phyloP scores from a whole-genome alignment of 805 yeast species.

The Groenewaldozyma tartarivorans region DNA sequence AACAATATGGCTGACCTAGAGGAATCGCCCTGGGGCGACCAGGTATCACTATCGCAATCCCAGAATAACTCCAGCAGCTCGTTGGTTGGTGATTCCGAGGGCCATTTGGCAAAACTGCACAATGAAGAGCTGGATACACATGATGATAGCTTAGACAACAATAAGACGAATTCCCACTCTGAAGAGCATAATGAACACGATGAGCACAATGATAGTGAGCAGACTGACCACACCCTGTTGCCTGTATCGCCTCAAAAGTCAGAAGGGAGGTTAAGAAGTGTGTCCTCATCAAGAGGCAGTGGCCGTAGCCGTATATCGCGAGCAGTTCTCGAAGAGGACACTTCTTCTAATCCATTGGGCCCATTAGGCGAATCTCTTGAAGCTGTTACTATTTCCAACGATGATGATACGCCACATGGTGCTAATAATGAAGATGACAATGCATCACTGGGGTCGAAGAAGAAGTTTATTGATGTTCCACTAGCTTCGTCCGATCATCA shows the following conservation, averaged over 20 bases:
- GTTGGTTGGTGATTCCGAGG: slow-evolving; percentile 6
- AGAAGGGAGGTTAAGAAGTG: background rate
- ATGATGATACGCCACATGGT: background rate
- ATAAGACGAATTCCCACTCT: background rate
- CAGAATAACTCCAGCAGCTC: slow-evolving; percentile 10
- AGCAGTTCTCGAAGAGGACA: slow-evolving; percentile 7
- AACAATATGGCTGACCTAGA: slow-evolving; percentile 15
- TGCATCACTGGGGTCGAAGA: no score
- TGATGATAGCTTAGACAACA: background rate
- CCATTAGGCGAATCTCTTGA: slow-evolving; percentile 11
- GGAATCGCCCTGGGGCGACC: slow-evolving; percentile 19
- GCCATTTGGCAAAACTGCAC: no score
- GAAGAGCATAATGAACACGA: background rate
- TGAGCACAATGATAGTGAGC: background rate
- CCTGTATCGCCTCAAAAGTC: background rate
- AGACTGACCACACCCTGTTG: background rate
- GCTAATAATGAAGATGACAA: background rate
- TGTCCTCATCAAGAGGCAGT: background rate
- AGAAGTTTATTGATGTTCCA: background rate
- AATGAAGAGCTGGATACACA: background rate
- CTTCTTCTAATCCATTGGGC: slow-evolving; percentile 10
- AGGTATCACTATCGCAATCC: slow-evolving; percentile 11
- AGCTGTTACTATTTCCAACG: background rate
- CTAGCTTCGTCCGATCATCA: background rate
- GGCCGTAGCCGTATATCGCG: slow-evolving; percentile 1